Evolutionary conservation across 345 rosid genomes (phyloP).

Genomic region (Bruguiera parviflora): DNA sequence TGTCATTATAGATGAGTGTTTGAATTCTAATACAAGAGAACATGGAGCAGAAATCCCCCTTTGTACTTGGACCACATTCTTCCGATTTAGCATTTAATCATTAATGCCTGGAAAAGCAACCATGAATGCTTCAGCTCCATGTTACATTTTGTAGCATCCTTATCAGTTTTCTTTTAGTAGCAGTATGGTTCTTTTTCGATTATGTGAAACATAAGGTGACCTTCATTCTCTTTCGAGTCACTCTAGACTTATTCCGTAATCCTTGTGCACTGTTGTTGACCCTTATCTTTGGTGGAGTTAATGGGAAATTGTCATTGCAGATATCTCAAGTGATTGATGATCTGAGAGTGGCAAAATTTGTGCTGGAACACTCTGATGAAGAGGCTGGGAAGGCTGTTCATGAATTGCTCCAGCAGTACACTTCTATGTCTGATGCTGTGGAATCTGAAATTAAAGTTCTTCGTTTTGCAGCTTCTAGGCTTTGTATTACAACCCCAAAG

Average conservation of each 20-base stretch:
- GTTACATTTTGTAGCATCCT: conserved; percentile 5
- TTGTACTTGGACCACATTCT: background rate
- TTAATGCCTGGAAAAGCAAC: background rate
- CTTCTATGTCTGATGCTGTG: conserved; percentile 36
- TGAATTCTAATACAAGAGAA: background rate
- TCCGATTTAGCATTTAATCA: background rate
- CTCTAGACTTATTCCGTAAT: background rate
- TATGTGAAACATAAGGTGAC: background rate
- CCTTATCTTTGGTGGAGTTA: conserved; percentile 6
- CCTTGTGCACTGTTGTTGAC: background rate
- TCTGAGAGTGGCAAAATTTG: conserved; percentile 46
- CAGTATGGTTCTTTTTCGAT: background rate
- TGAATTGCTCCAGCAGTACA: conserved; percentile 46
- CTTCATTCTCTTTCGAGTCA: background rate
- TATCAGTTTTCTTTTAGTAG: background rate
- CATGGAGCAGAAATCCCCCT: background rate
- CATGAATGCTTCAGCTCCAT: background rate
- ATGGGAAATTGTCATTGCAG: conserved; percentile 42
- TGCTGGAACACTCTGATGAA: conserved; percentile 58
- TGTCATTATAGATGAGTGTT: conserved; percentile 1
- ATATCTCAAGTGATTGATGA: conserved; percentile 57
- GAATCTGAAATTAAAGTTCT: conserved; percentile 48
- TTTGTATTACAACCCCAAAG: conserved; percentile 48
- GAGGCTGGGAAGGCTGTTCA: conserved; percentile 65
- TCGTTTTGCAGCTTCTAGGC: conserved; percentile 49